Conservation (phyloP, 2,329 filamentous ascomycete genomes). For the Cladophialophora chaetospira region DNA sequence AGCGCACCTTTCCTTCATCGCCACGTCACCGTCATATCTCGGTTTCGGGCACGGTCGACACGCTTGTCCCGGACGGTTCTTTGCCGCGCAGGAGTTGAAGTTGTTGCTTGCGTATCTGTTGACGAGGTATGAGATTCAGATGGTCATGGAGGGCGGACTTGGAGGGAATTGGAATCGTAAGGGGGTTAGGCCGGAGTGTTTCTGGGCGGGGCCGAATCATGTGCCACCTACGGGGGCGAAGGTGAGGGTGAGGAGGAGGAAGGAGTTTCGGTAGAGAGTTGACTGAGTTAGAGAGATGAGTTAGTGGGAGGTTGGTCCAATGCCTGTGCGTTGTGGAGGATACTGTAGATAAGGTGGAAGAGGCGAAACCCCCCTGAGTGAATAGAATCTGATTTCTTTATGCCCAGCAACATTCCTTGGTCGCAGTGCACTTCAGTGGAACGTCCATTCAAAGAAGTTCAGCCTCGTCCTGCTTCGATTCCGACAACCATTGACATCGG, state of each 20-base stretch:
- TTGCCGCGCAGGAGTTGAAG: constrained; percentile 35
- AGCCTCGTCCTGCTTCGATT: too few species aligned
- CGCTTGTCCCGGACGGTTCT: constrained; percentile 38
- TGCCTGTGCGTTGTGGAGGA: too few species aligned
- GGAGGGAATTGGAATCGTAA: constrained; percentile 16
- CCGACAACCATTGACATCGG: too few species aligned
- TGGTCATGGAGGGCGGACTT: constrained; percentile 12
- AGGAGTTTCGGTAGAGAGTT: constrained; percentile 2
- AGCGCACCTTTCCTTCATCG: constrained; percentile 45
- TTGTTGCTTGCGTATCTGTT: constrained; percentile 36
- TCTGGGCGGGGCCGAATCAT: constrained; percentile 20
- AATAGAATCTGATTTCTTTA: too few species aligned
- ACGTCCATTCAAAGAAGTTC: too few species aligned
- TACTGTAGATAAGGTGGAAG: too few species aligned
- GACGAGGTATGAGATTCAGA: constrained; percentile 36
- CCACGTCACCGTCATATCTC: constrained; percentile 55
- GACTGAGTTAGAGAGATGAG: neutral
- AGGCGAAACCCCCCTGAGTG: too few species aligned
- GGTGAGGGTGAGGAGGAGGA: constrained; percentile 21
- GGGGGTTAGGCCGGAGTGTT: constrained; percentile 15
- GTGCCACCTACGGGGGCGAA: constrained; percentile 22
- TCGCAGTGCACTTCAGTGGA: too few species aligned
- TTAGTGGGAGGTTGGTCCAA: too few species aligned
- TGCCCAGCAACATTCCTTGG: too few species aligned
- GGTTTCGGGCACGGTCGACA: too few species aligned